Evolutionary conservation across 768 basidiomycete species (phyloP).

Genomic region (Podaxis rugospora): DNA sequence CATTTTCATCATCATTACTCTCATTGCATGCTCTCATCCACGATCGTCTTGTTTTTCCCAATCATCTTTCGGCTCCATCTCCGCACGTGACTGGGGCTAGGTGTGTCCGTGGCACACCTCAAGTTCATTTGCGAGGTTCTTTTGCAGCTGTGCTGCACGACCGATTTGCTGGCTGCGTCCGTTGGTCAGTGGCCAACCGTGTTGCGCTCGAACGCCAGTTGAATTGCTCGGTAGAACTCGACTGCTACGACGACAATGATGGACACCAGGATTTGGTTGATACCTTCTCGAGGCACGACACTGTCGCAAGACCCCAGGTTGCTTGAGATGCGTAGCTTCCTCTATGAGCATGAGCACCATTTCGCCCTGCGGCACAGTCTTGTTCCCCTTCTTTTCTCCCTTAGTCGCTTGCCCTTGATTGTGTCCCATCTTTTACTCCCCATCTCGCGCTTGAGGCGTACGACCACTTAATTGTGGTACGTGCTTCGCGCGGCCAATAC

Average conservation of each 20-base stretch:
- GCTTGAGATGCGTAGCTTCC: slow-evolving; percentile 52
- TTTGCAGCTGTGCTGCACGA: slow-evolving; percentile 58
- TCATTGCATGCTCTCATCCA: slow-evolving; percentile 25
- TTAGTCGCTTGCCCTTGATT: slow-evolving; percentile 32
- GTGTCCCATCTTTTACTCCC: slow-evolving; percentile 47
- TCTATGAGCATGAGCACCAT: slow-evolving; percentile 51
- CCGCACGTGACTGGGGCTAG: slow-evolving; percentile 16
- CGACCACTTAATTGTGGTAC: slow-evolving; percentile 82
- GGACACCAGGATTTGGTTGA: slow-evolving; percentile 28
- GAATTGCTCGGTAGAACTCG: slow-evolving; percentile 19
- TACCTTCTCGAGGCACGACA: slow-evolving; percentile 48
- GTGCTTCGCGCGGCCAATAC: slow-evolving; percentile 78
- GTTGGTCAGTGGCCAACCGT: slow-evolving; percentile 39
- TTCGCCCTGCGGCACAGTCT: slow-evolving; percentile 50
- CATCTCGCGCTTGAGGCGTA: slow-evolving; percentile 61
- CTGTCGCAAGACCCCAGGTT: slow-evolving; percentile 63
- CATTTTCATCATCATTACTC: slow-evolving; percentile 31
- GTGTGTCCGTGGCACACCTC: slow-evolving; percentile 7
- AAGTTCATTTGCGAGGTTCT: slow-evolving; percentile 20
- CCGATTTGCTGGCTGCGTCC: slow-evolving; percentile 24
- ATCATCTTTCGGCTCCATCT: slow-evolving; percentile 16
- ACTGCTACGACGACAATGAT: slow-evolving; percentile 40
- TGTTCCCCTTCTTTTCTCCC: slow-evolving; percentile 45
- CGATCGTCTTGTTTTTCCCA: slow-evolving; percentile 26
- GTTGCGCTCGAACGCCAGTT: slow-evolving; percentile 13